Evolutionary conservation across 305 asterid genomes (phyloP).

Genomic region (Salvia sclarea): DNA sequence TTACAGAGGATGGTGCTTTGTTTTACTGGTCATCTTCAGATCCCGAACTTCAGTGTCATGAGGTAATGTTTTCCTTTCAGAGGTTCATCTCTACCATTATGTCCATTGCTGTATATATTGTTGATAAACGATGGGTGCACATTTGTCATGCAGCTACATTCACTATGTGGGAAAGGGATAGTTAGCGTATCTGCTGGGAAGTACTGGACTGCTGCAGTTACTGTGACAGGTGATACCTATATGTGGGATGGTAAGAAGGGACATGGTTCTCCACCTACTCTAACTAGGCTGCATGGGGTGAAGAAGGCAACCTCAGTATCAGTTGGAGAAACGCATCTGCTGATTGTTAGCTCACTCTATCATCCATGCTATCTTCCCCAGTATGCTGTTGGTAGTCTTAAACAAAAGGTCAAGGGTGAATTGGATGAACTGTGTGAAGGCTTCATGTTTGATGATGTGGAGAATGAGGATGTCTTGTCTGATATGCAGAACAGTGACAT

Average conservation of each 20-base stretch:
- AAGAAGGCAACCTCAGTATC: constrained; percentile 89
- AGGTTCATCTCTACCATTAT: background rate
- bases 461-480: constrained; percentile 43
- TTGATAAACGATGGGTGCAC: background rate
- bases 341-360: constrained; percentile 77
- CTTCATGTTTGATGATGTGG: constrained; percentile 66
- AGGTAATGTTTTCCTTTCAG: constrained; percentile 53
- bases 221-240: constrained; percentile 77
- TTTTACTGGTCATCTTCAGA: constrained; percentile 91
- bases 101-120: constrained; percentile 17
- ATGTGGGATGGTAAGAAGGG: constrained; percentile 87
- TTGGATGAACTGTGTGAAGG: constrained; percentile 63
- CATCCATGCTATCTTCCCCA: constrained; percentile 66
- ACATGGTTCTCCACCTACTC: constrained; percentile 57
- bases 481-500: constrained; percentile 42
- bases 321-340: constrained; percentile 94
- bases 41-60: constrained; percentile 70
- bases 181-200: constrained; percentile 87
- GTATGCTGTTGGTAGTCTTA: constrained; percentile 35
- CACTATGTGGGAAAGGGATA: constrained; percentile 67
- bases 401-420: constrained; percentile 43
- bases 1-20: constrained; percentile 90
- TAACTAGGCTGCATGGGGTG: constrained; percentile 80
- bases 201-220: constrained; percentile 93
- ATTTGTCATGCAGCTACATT: constrained; percentile 51